A percentile compares a stretch with the other conserved stretches of the same genome.
phyloP scores from a whole-genome alignment of 2,329 filamentous ascomycete species.

The Capronia coronata region DNA sequence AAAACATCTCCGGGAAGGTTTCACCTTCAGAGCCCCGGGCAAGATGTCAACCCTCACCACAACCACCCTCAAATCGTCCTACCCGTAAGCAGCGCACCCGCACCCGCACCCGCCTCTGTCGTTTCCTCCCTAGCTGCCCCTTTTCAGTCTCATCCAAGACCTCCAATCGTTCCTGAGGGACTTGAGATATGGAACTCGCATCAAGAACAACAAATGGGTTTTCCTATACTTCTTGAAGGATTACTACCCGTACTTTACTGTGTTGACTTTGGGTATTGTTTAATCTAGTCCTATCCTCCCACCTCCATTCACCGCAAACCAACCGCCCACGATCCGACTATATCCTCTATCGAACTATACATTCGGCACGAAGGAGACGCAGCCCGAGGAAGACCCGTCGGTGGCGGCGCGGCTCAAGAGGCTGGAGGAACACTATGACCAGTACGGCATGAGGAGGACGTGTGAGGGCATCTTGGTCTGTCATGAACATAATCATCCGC shows the following conservation, averaged over 20 bases:
- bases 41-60: slow-evolving; percentile 82
- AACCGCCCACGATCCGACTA: slow-evolving; percentile 81
- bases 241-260: no score
- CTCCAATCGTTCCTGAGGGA: no score
- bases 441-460: slow-evolving; percentile 92
- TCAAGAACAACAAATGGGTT: no score
- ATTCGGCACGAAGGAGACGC: slow-evolving; percentile 95
- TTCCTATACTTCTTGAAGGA: no score
- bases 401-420: slow-evolving; percentile 87
- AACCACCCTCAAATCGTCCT: slow-evolving; percentile 63
- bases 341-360: slow-evolving; percentile 98
- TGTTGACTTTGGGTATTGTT: no score
- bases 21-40: no score
- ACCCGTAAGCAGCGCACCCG: slow-evolving; percentile 8
- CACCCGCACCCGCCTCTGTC: no score
- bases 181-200: no score
- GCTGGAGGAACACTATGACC: slow-evolving; percentile 87
- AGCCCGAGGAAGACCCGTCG: slow-evolving; percentile 94
- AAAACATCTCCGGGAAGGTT: no score
- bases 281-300: slow-evolving; percentile 70
- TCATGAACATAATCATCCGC: slow-evolving; percentile 97
- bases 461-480: slow-evolving; percentile 96
- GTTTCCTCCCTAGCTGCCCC: neutral
- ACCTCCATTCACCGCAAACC: slow-evolving; percentile 77
- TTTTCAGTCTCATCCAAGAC: no score